These are phyloP conservation scores for Dittrichia graveolens DNA, from an alignment of 129 eudicot species.

Conservation along the genomic window DNA sequence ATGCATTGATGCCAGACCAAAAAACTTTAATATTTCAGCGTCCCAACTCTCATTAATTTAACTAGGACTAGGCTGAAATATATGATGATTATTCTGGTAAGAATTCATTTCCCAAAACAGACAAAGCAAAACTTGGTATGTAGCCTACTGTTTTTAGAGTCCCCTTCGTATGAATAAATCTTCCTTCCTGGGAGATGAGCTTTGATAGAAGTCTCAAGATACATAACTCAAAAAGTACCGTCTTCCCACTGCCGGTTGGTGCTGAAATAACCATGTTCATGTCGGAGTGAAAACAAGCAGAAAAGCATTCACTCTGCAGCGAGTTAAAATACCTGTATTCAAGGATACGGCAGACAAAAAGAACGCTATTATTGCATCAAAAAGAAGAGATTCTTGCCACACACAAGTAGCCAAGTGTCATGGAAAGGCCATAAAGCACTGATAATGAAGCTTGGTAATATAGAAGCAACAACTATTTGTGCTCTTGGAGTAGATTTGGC, in stretches of 20 bases:
- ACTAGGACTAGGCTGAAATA: conserved; percentile 3
- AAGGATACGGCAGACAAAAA: background rate
- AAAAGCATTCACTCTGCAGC: conserved; percentile 98
- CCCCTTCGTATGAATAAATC: conserved; percentile 69
- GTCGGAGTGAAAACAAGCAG: conserved; percentile 87
- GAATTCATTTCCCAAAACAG: conserved; percentile 22
- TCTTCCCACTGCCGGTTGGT: conserved; percentile 99
- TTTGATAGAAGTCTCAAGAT: conserved; percentile 90
- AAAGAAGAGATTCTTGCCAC: conserved; percentile 20
- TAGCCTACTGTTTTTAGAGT: conserved; percentile 83
- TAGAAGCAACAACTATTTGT: background rate
- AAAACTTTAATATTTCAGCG: conserved; percentile 8
- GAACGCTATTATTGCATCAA: conserved; percentile 10
- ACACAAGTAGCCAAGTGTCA: conserved; percentile 9
- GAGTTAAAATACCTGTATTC: conserved; percentile 88
- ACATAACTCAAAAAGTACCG: conserved; percentile 98
- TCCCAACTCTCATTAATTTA: background rate
- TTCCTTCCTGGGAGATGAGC: conserved; percentile 73
- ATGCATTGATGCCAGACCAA: conserved; percentile 11
- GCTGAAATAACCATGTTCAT: conserved; percentile 97
- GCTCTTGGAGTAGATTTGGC: conserved; percentile 14
- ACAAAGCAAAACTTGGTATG: conserved; percentile 26
- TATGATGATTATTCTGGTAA: conserved; percentile 13
- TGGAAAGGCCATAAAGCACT: conserved; percentile 13
- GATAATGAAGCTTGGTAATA: conserved; percentile 4